Evolutionary conservation across 75 land plant species (phyloP), one percentile per base, ranked within the genome.

Genomic region (Gnetum montanum): DNA sequence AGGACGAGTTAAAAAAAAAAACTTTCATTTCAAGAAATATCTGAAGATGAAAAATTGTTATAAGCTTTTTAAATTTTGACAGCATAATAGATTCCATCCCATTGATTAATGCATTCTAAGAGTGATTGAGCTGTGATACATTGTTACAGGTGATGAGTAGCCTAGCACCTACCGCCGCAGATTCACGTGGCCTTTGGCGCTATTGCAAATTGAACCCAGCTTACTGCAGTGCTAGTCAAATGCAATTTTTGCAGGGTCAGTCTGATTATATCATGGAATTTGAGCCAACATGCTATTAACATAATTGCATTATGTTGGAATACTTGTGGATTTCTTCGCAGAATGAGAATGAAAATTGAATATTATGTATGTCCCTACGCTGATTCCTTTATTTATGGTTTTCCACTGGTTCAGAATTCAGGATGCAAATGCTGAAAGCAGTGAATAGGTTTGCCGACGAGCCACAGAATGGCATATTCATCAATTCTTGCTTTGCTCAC

Each of bases 401-500:
- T n/a, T n/a, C n/a, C n/a, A n/a, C n/a, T n/a, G n/a, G n/a, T n/a
- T n/a, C n/a, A n/a, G n/a, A n/a, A n/a, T 72, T 73, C 51, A 79
- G 95, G 58, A 30, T 43, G 27, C 59, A 82, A 34, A 75, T 85
- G 83, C 65, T 89, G 61, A 36, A 33, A 34, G 86, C 81, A 18
- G 41, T 89, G 60, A 55, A 31, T 25, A 36, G 34, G 4, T 67
- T 76, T 47, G 52, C 52, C 12, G 28, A 49, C 33, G 76, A 79
- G 44, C 57, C 50, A 34, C 51, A 53, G 35, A 78, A 76, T 24
- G 96, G 96, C 8, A 66, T 83, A 77, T 90, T 74, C 27, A 75
- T 90, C 48, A 79, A 89, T 60, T 82, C 86, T n/a, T 85, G 95
- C 71, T 85, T 82, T 59, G 64, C 80, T 61, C 95, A 89, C 58